Evolutionary conservation across 225 moss, liverwort and hornwort species (phyloP).

Genomic region (Asterella californica): DNA sequence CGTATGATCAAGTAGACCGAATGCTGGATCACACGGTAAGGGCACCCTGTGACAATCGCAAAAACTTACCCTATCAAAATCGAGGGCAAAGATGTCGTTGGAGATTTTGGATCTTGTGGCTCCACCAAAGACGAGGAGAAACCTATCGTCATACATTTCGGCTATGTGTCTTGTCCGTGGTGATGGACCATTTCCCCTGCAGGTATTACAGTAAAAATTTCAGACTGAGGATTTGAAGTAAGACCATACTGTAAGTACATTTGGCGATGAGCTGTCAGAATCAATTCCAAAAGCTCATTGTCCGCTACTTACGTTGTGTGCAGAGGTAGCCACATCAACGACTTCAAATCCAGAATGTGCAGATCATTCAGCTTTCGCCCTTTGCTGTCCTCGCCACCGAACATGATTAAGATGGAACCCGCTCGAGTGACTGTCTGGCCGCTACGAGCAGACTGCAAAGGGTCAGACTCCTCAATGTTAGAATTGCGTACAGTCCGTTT

Average conservation of each 20-base stretch:
- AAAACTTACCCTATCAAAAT: conserved; percentile 76
- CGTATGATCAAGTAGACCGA: no score
- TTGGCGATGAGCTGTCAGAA: not conserved
- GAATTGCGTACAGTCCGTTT: not conserved
- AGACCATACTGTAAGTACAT: not conserved
- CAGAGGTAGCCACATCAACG: conserved; percentile 93
- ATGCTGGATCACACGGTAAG: no score
- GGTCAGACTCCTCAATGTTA: not conserved
- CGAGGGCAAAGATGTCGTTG: conserved; percentile 70
- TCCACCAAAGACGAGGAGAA: conserved; percentile 85
- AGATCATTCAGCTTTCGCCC: conserved; percentile 91
- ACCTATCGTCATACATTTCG: conserved; percentile 95
- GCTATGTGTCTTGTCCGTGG: conserved; percentile 78
- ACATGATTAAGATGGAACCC: conserved; percentile 93
- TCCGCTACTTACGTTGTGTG: conserved; percentile 64
- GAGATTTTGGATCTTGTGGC: conserved; percentile 80
- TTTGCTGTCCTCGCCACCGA: conserved; percentile 82
- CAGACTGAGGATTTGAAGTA: not conserved
- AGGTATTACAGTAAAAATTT: not conserved
- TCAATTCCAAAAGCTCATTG: not conserved
- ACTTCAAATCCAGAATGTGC: conserved; percentile 91
- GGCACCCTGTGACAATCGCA: not conserved
- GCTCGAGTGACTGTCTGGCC: conserved; percentile 95
- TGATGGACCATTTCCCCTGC: conserved; percentile 83
- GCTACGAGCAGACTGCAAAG: conserved; percentile 70